Percentiles rank a stretch among this genome's conserved stretches.
Evolutionary conservation across 2,329 filamentous ascomycete species (phyloP).

Genomic region (Sporothrix pseudoabietina): DNA sequence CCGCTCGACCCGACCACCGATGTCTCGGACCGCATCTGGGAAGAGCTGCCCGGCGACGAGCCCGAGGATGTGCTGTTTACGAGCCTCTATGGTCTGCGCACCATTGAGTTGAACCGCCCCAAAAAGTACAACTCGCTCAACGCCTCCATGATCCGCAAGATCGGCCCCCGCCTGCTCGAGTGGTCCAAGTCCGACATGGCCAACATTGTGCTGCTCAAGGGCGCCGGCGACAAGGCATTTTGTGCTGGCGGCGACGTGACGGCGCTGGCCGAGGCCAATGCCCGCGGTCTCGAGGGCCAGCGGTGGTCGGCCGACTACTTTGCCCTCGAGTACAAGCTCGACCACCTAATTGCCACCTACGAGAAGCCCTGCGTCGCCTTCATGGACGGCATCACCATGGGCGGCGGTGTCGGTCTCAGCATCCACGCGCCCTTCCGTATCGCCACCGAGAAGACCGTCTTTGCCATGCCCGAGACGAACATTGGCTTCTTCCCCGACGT

Average conservation of each 20-base stretch:
- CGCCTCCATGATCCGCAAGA: constrained; percentile 93
- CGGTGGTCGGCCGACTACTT: constrained; percentile 82
- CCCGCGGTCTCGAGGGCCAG: constrained; percentile 68
- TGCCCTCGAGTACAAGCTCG: constrained; percentile 89
- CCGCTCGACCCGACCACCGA: background rate
- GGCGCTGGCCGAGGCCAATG: constrained; percentile 73
- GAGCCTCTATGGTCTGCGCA: constrained; percentile 84
- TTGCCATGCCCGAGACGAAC: constrained; percentile 97
- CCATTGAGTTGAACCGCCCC: constrained; percentile 91
- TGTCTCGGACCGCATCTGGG: constrained; percentile 42
- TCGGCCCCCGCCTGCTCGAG: constrained; percentile 82
- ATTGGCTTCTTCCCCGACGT: constrained; percentile 99
- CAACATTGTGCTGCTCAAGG: constrained; percentile 90
- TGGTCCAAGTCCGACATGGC: constrained; percentile 95
- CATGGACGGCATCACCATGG: constrained; percentile 99
- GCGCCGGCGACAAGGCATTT: constrained; percentile 79
- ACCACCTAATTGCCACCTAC: constrained; percentile 94
- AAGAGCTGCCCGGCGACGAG: constrained; percentile 68
- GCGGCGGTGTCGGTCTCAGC: constrained; percentile 90
- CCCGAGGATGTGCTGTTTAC: constrained; percentile 91
- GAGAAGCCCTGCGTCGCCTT: constrained; percentile 89
- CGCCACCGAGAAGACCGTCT: constrained; percentile 91
- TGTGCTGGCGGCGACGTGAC: constrained; percentile 93
- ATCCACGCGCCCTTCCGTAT: constrained; percentile 95
- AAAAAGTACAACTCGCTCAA: constrained; percentile 90